Evolutionary conservation across 225 moss, liverwort and hornwort genomes (phyloP).

Genomic region (Antitrichia curtipendula): DNA sequence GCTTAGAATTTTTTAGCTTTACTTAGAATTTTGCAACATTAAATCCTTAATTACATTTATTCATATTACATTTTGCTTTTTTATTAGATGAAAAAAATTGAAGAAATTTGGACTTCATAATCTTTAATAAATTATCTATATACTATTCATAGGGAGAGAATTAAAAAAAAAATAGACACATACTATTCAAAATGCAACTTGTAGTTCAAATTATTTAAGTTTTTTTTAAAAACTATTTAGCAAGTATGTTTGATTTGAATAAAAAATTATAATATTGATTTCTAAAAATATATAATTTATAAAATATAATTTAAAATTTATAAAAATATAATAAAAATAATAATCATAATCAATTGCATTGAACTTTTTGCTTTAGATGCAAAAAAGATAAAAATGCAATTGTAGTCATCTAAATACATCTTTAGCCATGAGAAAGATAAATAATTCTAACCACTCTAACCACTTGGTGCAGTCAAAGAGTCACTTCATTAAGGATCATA

Average conservation of each 20-base stretch:
- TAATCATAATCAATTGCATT: rapidly evolving
- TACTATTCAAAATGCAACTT: not conserved
- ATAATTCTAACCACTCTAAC: rapidly evolving
- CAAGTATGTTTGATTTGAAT: not conserved
- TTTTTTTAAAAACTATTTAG: not conserved
- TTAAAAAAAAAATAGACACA: not conserved
- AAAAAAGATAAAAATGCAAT: no score
- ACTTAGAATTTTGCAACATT: rapidly evolving
- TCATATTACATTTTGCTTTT: not conserved
- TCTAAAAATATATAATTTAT: not conserved
- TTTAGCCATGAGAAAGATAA: rapidly evolving
- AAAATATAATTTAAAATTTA: no score
- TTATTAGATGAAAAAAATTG: no score
- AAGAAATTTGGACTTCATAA: no score
- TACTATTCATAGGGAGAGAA: no score
- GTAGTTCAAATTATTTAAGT: rapidly evolving
- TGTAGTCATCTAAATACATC: not conserved
- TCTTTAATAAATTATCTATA: no score
- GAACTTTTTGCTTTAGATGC: not conserved
- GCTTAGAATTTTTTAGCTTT: no score
- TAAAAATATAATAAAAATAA: not conserved
- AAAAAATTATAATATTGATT: not conserved
- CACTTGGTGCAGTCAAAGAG: not conserved
- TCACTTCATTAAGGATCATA: not conserved
- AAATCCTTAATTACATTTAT: rapidly evolving